Percentiles rank a stretch among this genome's conserved stretches.
Evolutionary conservation across 1,284 basidiomycete genomes (phyloP).

Genomic region (Trametes pubescens): DNA sequence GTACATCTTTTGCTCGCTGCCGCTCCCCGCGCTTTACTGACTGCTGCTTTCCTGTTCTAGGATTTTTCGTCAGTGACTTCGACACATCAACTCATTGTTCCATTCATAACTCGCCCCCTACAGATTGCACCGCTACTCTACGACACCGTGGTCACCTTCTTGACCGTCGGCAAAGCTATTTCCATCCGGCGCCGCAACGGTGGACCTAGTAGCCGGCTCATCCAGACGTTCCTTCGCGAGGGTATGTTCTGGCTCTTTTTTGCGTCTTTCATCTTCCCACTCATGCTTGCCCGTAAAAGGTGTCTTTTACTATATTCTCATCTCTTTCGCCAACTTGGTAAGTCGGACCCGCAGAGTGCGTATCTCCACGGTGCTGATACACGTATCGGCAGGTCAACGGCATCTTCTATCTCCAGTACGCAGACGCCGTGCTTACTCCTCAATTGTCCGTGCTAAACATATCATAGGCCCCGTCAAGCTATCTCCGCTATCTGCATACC

Average conservation of each 20-base stretch:
- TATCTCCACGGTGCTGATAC: neutral
- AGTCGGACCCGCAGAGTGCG: slow-evolving; percentile 7
- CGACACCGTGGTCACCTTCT: slow-evolving; percentile 78
- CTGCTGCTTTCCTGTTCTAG: slow-evolving; percentile 43
- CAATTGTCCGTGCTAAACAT: slow-evolving; percentile 12
- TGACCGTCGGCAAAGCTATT: slow-evolving; percentile 80
- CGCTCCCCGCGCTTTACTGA: slow-evolving; percentile 11
- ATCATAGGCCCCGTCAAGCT: slow-evolving; percentile 70
- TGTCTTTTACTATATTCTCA: slow-evolving; percentile 82
- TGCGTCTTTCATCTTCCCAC: neutral
- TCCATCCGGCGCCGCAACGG: slow-evolving; percentile 74
- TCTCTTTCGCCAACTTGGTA: slow-evolving; percentile 79
- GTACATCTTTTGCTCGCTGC: slow-evolving; percentile 46
- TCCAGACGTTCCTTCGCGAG: slow-evolving; percentile 84
- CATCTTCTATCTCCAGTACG: slow-evolving; percentile 83
- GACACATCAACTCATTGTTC: neutral
- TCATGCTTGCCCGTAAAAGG: slow-evolving; percentile 48
- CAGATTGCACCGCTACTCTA: slow-evolving; percentile 82
- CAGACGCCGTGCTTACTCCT: neutral
- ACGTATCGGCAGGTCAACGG: slow-evolving; percentile 63
- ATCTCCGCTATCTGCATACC: slow-evolving; percentile 87
- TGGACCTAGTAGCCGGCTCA: slow-evolving; percentile 77
- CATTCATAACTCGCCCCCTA: slow-evolving; percentile 10
- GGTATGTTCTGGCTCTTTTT: slow-evolving; percentile 49
- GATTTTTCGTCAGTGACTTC: slow-evolving; percentile 70